phyloP scores from a whole-genome alignment of 2,329 filamentous ascomycete species.

The Cladosporium phlei region DNA sequence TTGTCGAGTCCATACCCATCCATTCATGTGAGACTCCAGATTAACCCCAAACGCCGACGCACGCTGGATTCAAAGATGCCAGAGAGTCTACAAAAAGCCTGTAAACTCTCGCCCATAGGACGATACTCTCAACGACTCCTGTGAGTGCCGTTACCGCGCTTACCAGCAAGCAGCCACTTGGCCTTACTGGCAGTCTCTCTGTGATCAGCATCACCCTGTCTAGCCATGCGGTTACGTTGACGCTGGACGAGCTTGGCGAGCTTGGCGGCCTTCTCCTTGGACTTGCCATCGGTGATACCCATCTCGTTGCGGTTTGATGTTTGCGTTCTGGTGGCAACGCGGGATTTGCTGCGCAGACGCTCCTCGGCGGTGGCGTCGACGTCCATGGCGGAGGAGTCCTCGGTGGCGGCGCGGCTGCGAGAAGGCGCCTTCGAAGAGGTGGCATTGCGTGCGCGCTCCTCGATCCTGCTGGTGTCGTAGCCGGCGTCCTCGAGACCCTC shows the following conservation, averaged over 20 bases:
- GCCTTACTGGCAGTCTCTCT: slow-evolving; percentile 74
- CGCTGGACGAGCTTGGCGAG: slow-evolving; percentile 87
- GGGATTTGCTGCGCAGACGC: slow-evolving; percentile 47
- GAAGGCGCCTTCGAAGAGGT: slow-evolving; percentile 60
- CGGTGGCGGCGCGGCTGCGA: slow-evolving; percentile 51
- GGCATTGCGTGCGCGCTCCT: slow-evolving; percentile 62
- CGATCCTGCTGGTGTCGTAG: slow-evolving; percentile 72
- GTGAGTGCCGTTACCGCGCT: slow-evolving; percentile 90
- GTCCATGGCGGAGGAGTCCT: slow-evolving; percentile 72
- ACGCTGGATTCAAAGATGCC: slow-evolving; percentile 9
- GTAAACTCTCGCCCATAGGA: neutral
- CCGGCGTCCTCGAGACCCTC: slow-evolving; percentile 78
- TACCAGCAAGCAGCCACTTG: slow-evolving; percentile 91
- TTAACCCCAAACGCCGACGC: slow-evolving; percentile 11
- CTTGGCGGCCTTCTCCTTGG: slow-evolving; percentile 75
- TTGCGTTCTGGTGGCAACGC: slow-evolving; percentile 64
- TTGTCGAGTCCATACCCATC: neutral
- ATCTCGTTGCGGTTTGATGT: slow-evolving; percentile 68
- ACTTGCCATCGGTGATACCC: slow-evolving; percentile 64
- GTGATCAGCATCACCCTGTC: slow-evolving; percentile 93
- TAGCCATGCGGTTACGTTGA: slow-evolving; percentile 97
- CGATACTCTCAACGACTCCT: slow-evolving; percentile 41
- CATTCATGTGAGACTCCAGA: slow-evolving; percentile 5
- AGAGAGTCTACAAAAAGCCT: neutral
- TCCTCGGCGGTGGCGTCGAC: slow-evolving; percentile 39